These are phyloP conservation scores for Singerocomus inundabilis DNA, from an alignment of 1,284 basidiomycete species.

Conservation along the genomic window DNA sequence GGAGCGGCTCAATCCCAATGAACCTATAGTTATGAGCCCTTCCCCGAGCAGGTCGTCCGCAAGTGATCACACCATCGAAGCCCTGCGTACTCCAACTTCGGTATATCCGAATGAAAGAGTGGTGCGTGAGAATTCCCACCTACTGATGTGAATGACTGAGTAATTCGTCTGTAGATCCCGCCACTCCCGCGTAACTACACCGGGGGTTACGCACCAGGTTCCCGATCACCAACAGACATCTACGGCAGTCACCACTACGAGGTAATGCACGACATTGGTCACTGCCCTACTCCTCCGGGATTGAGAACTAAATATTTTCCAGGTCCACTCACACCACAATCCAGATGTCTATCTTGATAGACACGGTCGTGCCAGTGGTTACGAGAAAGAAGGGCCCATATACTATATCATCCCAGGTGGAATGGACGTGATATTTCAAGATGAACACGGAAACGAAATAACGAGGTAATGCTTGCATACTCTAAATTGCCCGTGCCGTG, in stretches of 20 bases:
- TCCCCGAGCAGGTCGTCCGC: slow-evolving; percentile 24
- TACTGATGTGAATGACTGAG: not conserved
- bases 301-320: slow-evolving; percentile 11
- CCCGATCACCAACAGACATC: slow-evolving; percentile 33
- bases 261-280: slow-evolving; percentile 17
- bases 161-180: slow-evolving; percentile 23
- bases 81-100: slow-evolving; percentile 20
- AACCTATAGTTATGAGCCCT: slow-evolving; percentile 24
- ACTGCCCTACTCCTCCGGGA: not conserved
- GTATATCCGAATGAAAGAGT: slow-evolving; percentile 29
- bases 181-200: slow-evolving; percentile 29
- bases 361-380: slow-evolving; percentile 26
- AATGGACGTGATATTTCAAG: slow-evolving; percentile 65
- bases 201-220: slow-evolving; percentile 16
- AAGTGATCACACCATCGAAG: slow-evolving; percentile 35
- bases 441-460: slow-evolving; percentile 63
- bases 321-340: slow-evolving; percentile 20
- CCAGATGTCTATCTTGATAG: slow-evolving; percentile 21
- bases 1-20: slow-evolving; percentile 20
- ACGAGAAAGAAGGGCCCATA: slow-evolving; percentile 38
- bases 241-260: slow-evolving; percentile 26
- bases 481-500: slow-evolving; percentile 14
- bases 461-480: slow-evolving; percentile 45
- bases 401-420: slow-evolving; percentile 67
- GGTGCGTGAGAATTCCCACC: slow-evolving; percentile 16